Base-by-base conservation (phyloP, 352 stramenopile species). In the Phytopythium oedochilum region DNA sequence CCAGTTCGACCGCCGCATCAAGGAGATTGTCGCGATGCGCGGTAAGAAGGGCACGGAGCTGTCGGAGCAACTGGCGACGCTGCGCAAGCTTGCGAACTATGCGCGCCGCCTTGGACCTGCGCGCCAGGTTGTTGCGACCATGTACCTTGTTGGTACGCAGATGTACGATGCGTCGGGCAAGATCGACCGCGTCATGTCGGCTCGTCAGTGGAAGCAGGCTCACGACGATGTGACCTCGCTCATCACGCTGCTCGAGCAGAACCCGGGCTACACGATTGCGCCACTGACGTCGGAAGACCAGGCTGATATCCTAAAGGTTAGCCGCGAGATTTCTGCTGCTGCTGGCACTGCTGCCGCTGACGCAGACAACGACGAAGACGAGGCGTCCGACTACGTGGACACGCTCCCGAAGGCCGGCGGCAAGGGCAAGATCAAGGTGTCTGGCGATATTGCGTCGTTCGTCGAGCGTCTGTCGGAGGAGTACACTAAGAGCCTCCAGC, bases 401-500 rank as follows among this genome's bases (percentile, higher is more conserved):
- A 86, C 74, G 22, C 38, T 92, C 50, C 80, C 81, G 7, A 66
- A 76, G 57, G 77, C 76, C n/a, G 81, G 82, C 31, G 76, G 73
- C 54, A 88, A 90, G 74, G 81, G 77, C 44, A 63, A 71, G 77
- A 75, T 97, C 79, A 88, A 89, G 73, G 86, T 96, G 40, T 94
- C 88, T 46, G 90, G 89, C 20, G 92, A 94, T 57, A 71, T 96
- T 29, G 87, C 79, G 9, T 71, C 79, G 22, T 98, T 96, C 57
- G 77, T 99, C 32, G 85, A 92, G 42, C 90, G 93, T 38, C 79
- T 99, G 22, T 92, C 96, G 49, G 95, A 99, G 63, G 96, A 99
- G 73, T 99, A 99, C 81, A 98, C 80, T 57, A 99, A 99, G 85
- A 89, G 72, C 36, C 68, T 99, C n/a, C 96, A 99, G 73, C 89